These are phyloP conservation scores for Pythium brassicae DNA, from an alignment of 352 stramenopile genomes.

Conservation along the genomic window DNA sequence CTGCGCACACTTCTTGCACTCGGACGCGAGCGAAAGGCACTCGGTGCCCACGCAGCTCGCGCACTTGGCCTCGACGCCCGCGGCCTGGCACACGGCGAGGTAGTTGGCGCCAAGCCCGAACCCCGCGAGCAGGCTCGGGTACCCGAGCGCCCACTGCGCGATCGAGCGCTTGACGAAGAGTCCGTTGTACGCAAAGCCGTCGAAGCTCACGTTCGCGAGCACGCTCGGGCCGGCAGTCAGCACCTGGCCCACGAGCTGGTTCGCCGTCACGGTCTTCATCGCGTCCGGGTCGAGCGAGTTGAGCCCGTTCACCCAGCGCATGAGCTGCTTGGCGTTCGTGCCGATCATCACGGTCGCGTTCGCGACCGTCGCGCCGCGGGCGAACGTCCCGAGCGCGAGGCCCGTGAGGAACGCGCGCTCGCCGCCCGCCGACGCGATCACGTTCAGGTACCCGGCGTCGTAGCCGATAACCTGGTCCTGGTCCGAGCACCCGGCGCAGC, in stretches of 20 bases:
- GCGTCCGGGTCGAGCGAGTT: conserved; percentile 68
- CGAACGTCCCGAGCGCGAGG: conserved; percentile 48
- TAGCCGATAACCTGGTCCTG: conserved; percentile 49
- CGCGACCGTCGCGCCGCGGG: conserved; percentile 12
- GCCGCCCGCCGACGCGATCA: conserved; percentile 54
- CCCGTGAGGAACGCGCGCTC: conserved; percentile 48
- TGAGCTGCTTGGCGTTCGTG: conserved; percentile 50
- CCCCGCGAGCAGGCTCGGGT: conserved; percentile 64
- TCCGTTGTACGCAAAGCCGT: conserved; percentile 72
- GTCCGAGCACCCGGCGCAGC: conserved; percentile 54
- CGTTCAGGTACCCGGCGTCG: conserved; percentile 67
- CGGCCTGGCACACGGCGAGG: conserved; percentile 33
- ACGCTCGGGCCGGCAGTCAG: conserved; percentile 18
- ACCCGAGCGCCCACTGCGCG: conserved; percentile 63
- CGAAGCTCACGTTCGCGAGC: conserved; percentile 42
- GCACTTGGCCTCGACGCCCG: conserved; percentile 37
- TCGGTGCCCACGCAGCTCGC: conserved; percentile 27
- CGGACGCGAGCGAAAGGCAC: conserved; percentile 28
- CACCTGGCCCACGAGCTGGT: conserved; percentile 40
- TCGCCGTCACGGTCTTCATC: conserved; percentile 50
- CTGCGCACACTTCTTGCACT: conserved; percentile 34
- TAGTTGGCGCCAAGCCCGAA: conserved; percentile 55
- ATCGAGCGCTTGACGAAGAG: conserved; percentile 57
- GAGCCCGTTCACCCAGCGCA: conserved; percentile 72
- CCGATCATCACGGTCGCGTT: conserved; percentile 23